Percentiles rank a stretch among this genome's conserved stretches.
These are phyloP conservation scores for Ophiostoma fasciatum DNA, from an alignment of 2,329 filamentous ascomycete genomes.

Conservation along the genomic window DNA sequence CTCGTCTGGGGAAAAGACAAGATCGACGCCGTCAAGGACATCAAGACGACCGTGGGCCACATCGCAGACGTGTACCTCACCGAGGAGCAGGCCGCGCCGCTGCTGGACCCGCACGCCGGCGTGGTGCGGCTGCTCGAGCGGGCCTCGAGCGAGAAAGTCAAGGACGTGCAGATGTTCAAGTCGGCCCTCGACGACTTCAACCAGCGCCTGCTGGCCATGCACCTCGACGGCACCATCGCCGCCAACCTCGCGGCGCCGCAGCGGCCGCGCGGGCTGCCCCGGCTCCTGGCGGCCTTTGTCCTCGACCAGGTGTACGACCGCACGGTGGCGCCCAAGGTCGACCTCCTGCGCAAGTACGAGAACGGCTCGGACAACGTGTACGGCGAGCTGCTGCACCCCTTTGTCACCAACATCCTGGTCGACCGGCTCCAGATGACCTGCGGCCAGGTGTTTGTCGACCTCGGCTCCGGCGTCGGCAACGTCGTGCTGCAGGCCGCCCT, in stretches of 20 bases:
- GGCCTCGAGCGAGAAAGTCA: conserved; percentile 52
- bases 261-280: conserved; percentile 53
- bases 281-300: conserved; percentile 64
- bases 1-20: conserved; percentile 66
- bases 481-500: conserved; percentile 88
- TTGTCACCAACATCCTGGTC: conserved; percentile 69
- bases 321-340: conserved; percentile 79
- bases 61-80: conserved; percentile 67
- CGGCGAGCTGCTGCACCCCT: conserved; percentile 75
- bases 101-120: conserved; percentile 58
- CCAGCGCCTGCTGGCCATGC: conserved; percentile 45
- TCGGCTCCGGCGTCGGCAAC: conserved; percentile 92
- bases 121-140: conserved; percentile 65
- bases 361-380: conserved; percentile 90
- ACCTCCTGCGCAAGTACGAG: conserved; percentile 70
- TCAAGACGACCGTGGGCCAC: conserved; percentile 52
- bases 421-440: conserved; percentile 64
- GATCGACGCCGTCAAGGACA: conserved; percentile 62
- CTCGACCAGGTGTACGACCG: conserved; percentile 81
- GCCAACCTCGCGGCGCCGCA: conserved; percentile 56
- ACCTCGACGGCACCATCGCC: conserved; percentile 56
- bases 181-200: conserved; percentile 67
- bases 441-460: conserved; percentile 77
- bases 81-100: conserved; percentile 47
- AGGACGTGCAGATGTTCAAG: conserved; percentile 53